Evolutionary conservation across 2,329 filamentous ascomycete genomes (phyloP), one percentile per base, ranked within the genome.

Genomic region (Penicillium sp.): DNA sequence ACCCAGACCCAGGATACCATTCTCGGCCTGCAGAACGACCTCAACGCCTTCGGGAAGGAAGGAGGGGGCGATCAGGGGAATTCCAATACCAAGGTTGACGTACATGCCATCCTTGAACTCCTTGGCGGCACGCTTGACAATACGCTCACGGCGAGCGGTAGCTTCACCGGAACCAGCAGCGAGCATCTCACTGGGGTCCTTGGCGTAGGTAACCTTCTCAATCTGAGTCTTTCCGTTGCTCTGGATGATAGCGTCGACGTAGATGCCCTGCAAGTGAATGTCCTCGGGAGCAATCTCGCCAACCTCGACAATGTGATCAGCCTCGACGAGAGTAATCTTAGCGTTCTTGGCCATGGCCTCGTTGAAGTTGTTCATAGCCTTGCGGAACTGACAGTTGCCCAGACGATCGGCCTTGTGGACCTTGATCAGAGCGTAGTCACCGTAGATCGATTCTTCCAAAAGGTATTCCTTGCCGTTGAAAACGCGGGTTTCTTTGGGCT

Each of bases 91-190:
- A 41, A 95, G 66, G 93, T 95, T 71, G 65, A 90, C 90, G 72
- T 94, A 94, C 89, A 93, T 93, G 75, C 90, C 90, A 71, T 94
- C 82, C 72, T 89, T 87, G 58, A 95, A 80, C 73, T 95, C 90
- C 73, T 88, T 86, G 0, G 90, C 87, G 0, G 90, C 89, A 42
- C 90, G 81, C 60, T 82, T 82, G 1, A 89, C 90, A 64, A 95
- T 95, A 52, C 87, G 83, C 74, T 95, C 89, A 55, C 90, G 84
- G 79, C 89, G 88, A 65, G 83, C 83, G 38, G 86, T 82, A 49
- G 83, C 81, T 67, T 85, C 81, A 59, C 87, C 85, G 45, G 62
- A 66, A 81, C 70, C 80, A 79, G 61, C 70, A 63, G 61, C 83
- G 33, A 71, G 62, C 61, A 71, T 56, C 54, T 70, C 83, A 53